Evolutionary conservation across 1,284 basidiomycete species (phyloP).

Genomic region (Abortiporus biennis): DNA sequence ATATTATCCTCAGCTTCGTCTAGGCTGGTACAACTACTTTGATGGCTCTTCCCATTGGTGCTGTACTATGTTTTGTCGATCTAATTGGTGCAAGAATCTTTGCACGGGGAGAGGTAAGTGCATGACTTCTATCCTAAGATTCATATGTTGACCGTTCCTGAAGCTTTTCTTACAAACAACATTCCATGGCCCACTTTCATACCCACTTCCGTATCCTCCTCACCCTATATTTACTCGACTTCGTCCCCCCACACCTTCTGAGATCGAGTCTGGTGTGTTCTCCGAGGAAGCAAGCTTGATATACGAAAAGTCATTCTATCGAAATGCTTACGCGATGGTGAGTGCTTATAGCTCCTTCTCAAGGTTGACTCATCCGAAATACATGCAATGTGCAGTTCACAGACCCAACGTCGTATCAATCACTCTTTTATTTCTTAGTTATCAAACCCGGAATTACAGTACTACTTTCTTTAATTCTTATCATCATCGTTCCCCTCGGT

Average conservation of each 20-base stretch:
- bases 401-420: constrained; percentile 72
- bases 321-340: constrained; percentile 75
- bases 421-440: constrained; percentile 79
- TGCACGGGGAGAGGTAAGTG: constrained; percentile 58
- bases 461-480: constrained; percentile 48
- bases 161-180: constrained; percentile 61
- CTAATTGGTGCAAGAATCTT: constrained; percentile 65
- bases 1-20: constrained; percentile 1
- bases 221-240: constrained; percentile 64
- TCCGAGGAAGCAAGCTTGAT: constrained; percentile 15
- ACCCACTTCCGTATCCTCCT: constrained; percentile 51
- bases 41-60: constrained; percentile 70
- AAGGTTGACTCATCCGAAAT: too few species aligned
- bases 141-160: constrained; percentile 1
- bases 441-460: constrained; percentile 76
- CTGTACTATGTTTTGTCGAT: constrained; percentile 69
- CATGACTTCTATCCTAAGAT: not conserved
- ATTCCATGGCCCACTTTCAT: constrained; percentile 63
- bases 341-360: constrained; percentile 19
- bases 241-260: constrained; percentile 39
- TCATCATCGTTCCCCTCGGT: constrained; percentile 52
- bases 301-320: constrained; percentile 66
- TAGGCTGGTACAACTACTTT: constrained; percentile 72
- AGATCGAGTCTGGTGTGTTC: constrained; percentile 45
- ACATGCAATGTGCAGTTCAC: constrained; percentile 72